Evolutionary conservation across 495 filamentous ascomycete species (phyloP).

Genomic region (Talaromyces wortmannii): DNA sequence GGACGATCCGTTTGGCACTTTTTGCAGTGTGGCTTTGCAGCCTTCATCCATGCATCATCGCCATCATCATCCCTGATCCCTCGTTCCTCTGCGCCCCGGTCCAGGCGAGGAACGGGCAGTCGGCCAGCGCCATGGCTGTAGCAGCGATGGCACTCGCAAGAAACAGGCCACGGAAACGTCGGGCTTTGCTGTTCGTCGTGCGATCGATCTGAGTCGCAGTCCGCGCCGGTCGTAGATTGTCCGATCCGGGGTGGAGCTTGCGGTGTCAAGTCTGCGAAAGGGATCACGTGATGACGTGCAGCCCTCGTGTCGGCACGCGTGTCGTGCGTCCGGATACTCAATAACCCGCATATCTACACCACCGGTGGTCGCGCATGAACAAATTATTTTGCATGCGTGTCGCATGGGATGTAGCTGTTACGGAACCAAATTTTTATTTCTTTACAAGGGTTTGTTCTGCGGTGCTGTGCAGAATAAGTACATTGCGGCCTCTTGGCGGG

Average conservation of each 20-base stretch:
- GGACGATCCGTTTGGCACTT: background rate
- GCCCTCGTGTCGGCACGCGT: conserved; percentile 2
- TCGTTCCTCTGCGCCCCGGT: too few relatives aligned
- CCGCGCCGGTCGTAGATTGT: too few relatives aligned
- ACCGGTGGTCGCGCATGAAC: background rate
- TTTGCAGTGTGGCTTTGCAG: conserved; percentile 2
- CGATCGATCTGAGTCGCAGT: too few relatives aligned
- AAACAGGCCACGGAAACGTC: too few relatives aligned
- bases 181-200: too few relatives aligned
- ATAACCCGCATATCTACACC: background rate
- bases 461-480: background rate
- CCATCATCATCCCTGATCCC: too few relatives aligned
- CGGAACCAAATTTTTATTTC: background rate
- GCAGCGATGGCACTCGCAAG: too few relatives aligned
- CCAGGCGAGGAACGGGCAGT: too few relatives aligned
- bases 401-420: background rate
- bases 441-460: background rate
- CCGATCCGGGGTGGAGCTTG: too few relatives aligned
- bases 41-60: too few relatives aligned
- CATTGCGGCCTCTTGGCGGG: conserved; percentile 7
- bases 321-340: background rate
- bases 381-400: background rate
- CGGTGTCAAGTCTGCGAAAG: too few relatives aligned
- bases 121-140: too few relatives aligned
- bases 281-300: conserved; percentile 1